Evolutionary conservation across 805 yeast genomes (phyloP), one percentile per base, ranked within the genome.

Genomic region (Candida awuae): DNA sequence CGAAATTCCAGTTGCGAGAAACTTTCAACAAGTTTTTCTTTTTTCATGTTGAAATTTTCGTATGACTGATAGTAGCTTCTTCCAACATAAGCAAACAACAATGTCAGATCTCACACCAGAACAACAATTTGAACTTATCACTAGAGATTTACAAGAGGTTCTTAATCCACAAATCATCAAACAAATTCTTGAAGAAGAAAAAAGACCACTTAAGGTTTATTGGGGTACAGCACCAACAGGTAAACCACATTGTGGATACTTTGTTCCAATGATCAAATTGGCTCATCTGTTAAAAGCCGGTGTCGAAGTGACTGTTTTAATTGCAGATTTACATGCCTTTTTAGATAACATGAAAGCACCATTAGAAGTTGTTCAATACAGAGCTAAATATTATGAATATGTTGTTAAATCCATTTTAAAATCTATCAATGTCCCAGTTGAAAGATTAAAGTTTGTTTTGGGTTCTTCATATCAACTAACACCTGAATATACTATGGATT

Each of bases 191-290:
- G 92, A 84, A 57, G 80, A 73, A 39, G 82, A 85, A 55, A 76
- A 85, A 53, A 77, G 94, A 53, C 84, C 92, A 12, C 63, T 94
- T 50, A 83, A 77, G 55, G 65, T 92, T 55, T 92, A 92, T 76
- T 92, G 97, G 97, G 99, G 99, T 50, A 88, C 97, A 16, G 99
- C 99, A 7, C 97, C 99, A 44, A 92, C 99, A 4, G 99, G 99
- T 38, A 84, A 77, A 64, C 96, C 97, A 32, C 99, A 92, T 66
- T 88, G 97, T 68, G 99, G 97, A 37, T 92, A 92, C 72, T 86
- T 92, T 57, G 98, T 92, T 28, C 92, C 97, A 38, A 90, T 92
- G 97, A 82, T 94, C 45, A 90, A 92, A 62, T 65, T 92, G 51
- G 97, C 97, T 2, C 88, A 92, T 60, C 86, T 90, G 61, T 73